Percentiles rank a stretch among this genome's conserved stretches.
Conservation (phyloP, 78 protist species). For the Speleostelium caveatum region DNA sequence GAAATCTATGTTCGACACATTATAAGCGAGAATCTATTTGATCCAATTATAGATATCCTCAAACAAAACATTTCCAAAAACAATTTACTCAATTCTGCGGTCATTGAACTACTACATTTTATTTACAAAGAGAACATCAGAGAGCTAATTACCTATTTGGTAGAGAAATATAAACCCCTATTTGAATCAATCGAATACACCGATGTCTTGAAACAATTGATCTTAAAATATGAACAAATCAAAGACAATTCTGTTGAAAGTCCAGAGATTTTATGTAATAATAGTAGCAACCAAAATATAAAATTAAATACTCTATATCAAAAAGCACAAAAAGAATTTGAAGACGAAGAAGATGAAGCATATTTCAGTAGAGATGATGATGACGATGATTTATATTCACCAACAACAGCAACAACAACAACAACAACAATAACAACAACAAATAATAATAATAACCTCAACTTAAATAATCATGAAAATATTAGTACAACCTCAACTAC, state of each 20-base stretch:
- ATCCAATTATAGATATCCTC: constrained; percentile 66
- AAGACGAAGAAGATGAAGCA: constrained; percentile 47
- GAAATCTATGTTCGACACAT: constrained; percentile 79
- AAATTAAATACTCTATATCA: background rate
- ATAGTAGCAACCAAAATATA: background rate
- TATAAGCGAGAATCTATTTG: constrained; percentile 71
- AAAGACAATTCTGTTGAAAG: constrained; percentile 8
- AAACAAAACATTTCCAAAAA: constrained; percentile 60
- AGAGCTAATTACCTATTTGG: constrained; percentile 57
- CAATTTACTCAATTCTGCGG: constrained; percentile 85
- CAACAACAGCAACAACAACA: background rate
- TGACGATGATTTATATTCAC: background rate
- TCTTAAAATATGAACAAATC: constrained; percentile 66
- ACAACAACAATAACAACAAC: background rate
- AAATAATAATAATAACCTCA: constrained; percentile 8
- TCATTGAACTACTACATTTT: constrained; percentile 84
- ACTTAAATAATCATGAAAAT: background rate
- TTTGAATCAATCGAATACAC: constrained; percentile 57
- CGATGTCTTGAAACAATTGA: constrained; percentile 66
- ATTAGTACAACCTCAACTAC: background rate
- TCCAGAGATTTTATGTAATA: constrained; percentile 53
- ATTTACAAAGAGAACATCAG: constrained; percentile 76
- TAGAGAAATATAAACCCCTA: constrained; percentile 33
- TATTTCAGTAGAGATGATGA: constrained; percentile 22
- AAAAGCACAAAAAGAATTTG: constrained; percentile 35